Evolutionary conservation across 1,139 yeast genomes (phyloP).

Genomic region (Pichia norvegensis): DNA sequence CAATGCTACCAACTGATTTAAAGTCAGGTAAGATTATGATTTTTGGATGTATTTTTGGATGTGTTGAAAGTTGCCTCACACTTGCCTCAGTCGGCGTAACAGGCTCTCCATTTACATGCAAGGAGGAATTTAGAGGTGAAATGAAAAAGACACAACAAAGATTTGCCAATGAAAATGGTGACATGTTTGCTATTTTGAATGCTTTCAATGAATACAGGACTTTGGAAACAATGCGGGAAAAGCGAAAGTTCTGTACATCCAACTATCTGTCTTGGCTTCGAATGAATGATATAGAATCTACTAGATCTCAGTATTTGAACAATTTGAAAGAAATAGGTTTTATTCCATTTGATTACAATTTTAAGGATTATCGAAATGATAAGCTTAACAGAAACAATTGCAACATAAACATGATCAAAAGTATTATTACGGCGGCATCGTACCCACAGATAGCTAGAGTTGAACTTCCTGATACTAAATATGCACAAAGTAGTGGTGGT

Average conservation of each 20-base stretch:
- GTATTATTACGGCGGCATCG: slow-evolving; percentile 71
- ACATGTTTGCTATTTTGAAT: slow-evolving; percentile 56
- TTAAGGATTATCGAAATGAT: slow-evolving; percentile 15
- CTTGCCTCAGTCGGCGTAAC: slow-evolving; percentile 68
- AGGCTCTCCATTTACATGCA: slow-evolving; percentile 64
- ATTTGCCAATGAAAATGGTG: slow-evolving; percentile 51
- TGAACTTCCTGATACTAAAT: slow-evolving; percentile 76
- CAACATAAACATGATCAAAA: slow-evolving; percentile 47
- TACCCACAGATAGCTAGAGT: slow-evolving; percentile 80
- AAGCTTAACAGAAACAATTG: slow-evolving; percentile 40
- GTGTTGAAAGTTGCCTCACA: slow-evolving; percentile 67
- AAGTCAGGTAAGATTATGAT: slow-evolving; percentile 77
- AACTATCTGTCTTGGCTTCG: slow-evolving; percentile 57
- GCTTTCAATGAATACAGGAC: slow-evolving; percentile 49
- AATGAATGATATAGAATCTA: slow-evolving; percentile 63
- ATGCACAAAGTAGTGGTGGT: slow-evolving; percentile 61
- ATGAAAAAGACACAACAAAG: slow-evolving; percentile 45
- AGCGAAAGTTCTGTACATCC: slow-evolving; percentile 49
- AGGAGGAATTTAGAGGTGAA: slow-evolving; percentile 53
- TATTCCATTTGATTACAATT: slow-evolving; percentile 42
- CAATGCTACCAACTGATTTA: slow-evolving; percentile 79
- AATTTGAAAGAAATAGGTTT: slow-evolving; percentile 72
- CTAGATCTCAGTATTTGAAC: slow-evolving; percentile 60
- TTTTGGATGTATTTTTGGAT: slow-evolving; percentile 74
- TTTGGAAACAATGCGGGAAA: slow-evolving; percentile 21